Conservation (phyloP, 2,329 filamentous ascomycete species). For the Plectosphaerella sp. region DNA sequence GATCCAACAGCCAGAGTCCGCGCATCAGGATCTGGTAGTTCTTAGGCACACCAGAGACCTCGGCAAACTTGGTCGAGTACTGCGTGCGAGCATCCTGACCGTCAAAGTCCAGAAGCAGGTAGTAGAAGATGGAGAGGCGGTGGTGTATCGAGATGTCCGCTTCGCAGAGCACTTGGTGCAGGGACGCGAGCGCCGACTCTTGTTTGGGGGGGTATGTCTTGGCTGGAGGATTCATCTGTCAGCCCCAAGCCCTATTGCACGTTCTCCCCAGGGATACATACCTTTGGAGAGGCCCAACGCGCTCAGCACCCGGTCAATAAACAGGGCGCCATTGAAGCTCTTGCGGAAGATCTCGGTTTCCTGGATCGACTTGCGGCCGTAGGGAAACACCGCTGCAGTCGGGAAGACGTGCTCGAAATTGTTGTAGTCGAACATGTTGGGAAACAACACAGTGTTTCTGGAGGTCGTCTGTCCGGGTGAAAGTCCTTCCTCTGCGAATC, state of each 20-base stretch:
- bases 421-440: conserved; percentile 56
- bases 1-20: conserved; percentile 77
- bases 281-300: conserved; percentile 67
- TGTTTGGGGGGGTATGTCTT: conserved; percentile 72
- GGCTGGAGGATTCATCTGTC: conserved; percentile 23
- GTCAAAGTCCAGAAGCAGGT: conserved; percentile 73
- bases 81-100: conserved; percentile 44
- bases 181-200: conserved; percentile 60
- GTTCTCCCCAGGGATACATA: conserved; percentile 23
- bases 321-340: conserved; percentile 64
- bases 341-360: conserved; percentile 65
- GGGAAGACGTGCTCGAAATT: conserved; percentile 67
- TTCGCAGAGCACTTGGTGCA: conserved; percentile 67
- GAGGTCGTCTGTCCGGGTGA: neutral
- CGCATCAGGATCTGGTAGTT: conserved; percentile 79
- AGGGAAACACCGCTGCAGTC: conserved; percentile 54
- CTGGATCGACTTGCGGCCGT: conserved; percentile 55
- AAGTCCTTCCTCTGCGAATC: too few relatives aligned
- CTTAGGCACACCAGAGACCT: conserved; percentile 60
- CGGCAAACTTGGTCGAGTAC: conserved; percentile 53
- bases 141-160: conserved; percentile 64
- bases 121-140: conserved; percentile 80
- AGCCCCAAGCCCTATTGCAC: neutral
- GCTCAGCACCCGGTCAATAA: conserved; percentile 73
- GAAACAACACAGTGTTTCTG: neutral